Evolutionary conservation across 306 rosid genomes (phyloP), one percentile per base, ranked within the genome.

Genomic region (Cucurbita argyrosperma): DNA sequence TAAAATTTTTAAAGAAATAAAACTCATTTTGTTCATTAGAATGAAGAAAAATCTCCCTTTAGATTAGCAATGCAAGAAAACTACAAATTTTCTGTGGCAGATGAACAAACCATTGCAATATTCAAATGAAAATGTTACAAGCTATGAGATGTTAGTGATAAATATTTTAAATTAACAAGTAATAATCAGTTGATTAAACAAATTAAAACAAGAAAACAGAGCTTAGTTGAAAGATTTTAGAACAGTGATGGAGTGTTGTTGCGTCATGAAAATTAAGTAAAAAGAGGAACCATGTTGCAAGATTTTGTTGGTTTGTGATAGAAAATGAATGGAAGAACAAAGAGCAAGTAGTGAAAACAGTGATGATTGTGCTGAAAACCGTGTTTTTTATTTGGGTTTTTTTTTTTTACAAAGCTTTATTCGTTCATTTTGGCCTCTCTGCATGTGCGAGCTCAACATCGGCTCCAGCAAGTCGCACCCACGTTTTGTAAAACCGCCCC

Each of bases 381-480:
- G 60, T 50, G 50, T 18, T 18, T 39, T 19, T 19, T 38, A 26
- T 38, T 8, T 68, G 55, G 38, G 64, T 42, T 18, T 18, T 39
- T 3, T 61, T 77, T 67, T 30, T 1, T 30, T 4, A 71, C 7
- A 30, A n/a, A 2, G 19, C 71, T 19, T 30, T 35, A 11, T 62
- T 71, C 72, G 47, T 49, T 71, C 72, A 8, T 47, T 49, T 50
- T 66, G 58, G 65, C 52, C 30, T 13, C 47, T 19, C 15, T 78
- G 82, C 87, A 82, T 78, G 85, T 83, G 85, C 42, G 45, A 74
- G 72, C 63, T 60, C 77, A 61, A 40, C 75, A 45, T 79, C 71
- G 55, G 69, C 73, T 35, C 63, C 58, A 62, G 68, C 68, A 80
- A 87, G 96, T 92, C 79, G 98, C 84, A 82, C 78, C 88, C 96